Evolutionary conservation across 345 rosid species (phyloP).

Genomic region (Cardamine chenopodiifolia): DNA sequence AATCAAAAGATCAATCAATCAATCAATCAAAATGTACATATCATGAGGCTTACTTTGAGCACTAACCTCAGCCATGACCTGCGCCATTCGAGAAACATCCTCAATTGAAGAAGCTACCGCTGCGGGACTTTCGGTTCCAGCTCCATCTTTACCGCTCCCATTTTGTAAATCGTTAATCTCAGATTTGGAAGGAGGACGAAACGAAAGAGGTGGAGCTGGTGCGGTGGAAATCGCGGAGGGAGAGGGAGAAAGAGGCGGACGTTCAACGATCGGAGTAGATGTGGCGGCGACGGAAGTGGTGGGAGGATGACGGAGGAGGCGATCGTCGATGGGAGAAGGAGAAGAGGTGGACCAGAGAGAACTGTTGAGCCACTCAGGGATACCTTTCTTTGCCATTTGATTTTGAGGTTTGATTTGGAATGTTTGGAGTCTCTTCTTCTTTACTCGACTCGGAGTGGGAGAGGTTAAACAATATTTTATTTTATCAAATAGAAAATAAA

Average conservation of each 20-base stretch:
- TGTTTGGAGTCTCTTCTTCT: background rate
- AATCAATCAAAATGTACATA: conserved; percentile 22
- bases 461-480: too few species aligned
- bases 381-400: conserved; percentile 73
- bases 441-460: too few species aligned
- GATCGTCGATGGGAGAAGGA: conserved; percentile 54
- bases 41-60: background rate
- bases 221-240: conserved; percentile 46
- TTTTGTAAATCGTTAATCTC: conserved; percentile 44
- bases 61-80: conserved; percentile 76
- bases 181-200: conserved; percentile 47
- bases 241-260: conserved; percentile 45
- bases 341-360: conserved; percentile 74
- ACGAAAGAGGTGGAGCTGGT: conserved; percentile 34
- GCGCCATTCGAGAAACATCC: conserved; percentile 75
- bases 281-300: conserved; percentile 38
- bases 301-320: conserved; percentile 40
- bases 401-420: conserved; percentile 1
- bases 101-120: conserved; percentile 39
- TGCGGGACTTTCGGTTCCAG: conserved; percentile 41
- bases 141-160: conserved; percentile 33
- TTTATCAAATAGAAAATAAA: too few species aligned
- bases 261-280: conserved; percentile 37
- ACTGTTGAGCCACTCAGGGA: conserved; percentile 99
- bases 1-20: background rate